phyloP scores from a whole-genome alignment of 352 stramenopile species.

The Phytopythium delawarense region DNA sequence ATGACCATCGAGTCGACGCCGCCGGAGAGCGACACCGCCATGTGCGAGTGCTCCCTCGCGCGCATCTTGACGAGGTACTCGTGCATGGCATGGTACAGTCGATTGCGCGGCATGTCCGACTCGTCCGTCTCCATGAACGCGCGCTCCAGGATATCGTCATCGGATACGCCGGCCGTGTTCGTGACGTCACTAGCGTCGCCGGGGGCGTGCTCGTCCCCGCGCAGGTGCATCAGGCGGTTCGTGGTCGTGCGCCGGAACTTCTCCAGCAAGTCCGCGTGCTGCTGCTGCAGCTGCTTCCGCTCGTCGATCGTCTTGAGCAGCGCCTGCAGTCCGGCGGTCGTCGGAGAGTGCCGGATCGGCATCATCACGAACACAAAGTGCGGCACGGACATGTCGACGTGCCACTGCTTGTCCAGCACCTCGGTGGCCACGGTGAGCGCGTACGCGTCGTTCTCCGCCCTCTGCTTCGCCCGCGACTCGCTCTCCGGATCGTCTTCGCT shows the following conservation, averaged over 20 bases:
- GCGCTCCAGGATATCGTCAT: conserved; percentile 74
- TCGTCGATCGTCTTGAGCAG: conserved; percentile 53
- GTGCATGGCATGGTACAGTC: conserved; percentile 66
- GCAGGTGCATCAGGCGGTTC: conserved; percentile 55
- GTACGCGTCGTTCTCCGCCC: conserved; percentile 42
- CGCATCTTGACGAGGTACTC: conserved; percentile 57
- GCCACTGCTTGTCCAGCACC: conserved; percentile 43
- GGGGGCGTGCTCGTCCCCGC: conserved; percentile 16
- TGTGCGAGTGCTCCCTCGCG: conserved; percentile 27
- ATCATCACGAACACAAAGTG: conserved; percentile 83
- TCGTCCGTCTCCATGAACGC: conserved; percentile 62
- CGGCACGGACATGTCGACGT: conserved; percentile 43
- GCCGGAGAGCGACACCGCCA: conserved; percentile 92
- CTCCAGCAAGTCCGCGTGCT: conserved; percentile 61
- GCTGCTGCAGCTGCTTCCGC: conserved; percentile 35
- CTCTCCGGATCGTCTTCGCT: conserved; percentile 14
- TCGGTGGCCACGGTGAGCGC: conserved; percentile 39
- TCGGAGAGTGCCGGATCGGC: conserved; percentile 79
- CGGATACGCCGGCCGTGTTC: conserved; percentile 15
- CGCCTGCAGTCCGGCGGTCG: conserved; percentile 40
- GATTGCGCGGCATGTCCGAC: conserved; percentile 58
- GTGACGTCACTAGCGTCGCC: conserved; percentile 1
- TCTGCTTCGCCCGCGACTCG: conserved; percentile 13
- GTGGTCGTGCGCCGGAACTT: conserved; percentile 85
- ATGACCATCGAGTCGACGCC: conserved; percentile 99